Evolutionary conservation across 208 protist genomes (phyloP).

Genomic region (Histomonas meleagridis): DNA sequence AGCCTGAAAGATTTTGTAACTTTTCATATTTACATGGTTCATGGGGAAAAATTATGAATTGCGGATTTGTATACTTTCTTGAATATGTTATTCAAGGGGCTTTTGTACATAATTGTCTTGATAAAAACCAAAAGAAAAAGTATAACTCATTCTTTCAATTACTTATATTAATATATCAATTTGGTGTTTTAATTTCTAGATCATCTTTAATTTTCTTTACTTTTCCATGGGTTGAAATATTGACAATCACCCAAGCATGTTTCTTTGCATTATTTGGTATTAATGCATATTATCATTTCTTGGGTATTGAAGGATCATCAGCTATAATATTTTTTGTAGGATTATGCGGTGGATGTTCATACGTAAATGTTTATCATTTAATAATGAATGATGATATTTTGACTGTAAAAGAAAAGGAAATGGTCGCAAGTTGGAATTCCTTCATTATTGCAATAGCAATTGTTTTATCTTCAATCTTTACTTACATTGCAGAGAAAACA

Average conservation of each 20-base stretch:
- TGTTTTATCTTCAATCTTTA: background rate
- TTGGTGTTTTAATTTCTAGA: constrained; percentile 10
- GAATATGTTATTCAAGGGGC: background rate
- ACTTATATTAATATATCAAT: background rate
- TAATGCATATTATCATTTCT: background rate
- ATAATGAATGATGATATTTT: background rate
- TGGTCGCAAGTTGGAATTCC: background rate
- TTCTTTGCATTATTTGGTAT: background rate
- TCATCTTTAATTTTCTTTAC: background rate
- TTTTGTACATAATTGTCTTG: no score
- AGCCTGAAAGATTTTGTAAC: no score
- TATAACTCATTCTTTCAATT: background rate
- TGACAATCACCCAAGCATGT: background rate
- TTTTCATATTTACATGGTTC: no score
- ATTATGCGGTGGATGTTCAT: background rate
- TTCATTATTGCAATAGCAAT: background rate
- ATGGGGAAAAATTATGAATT: no score
- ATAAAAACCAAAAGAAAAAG: background rate
- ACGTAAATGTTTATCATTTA: background rate
- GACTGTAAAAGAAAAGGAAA: background rate
- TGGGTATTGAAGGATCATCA: background rate
- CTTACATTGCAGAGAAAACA: background rate
- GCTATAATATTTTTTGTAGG: background rate
- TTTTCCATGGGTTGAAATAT: background rate
- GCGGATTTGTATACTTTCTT: background rate